Base-by-base conservation (phyloP, 208 protist genomes). In the Leishmania tropica region DNA sequence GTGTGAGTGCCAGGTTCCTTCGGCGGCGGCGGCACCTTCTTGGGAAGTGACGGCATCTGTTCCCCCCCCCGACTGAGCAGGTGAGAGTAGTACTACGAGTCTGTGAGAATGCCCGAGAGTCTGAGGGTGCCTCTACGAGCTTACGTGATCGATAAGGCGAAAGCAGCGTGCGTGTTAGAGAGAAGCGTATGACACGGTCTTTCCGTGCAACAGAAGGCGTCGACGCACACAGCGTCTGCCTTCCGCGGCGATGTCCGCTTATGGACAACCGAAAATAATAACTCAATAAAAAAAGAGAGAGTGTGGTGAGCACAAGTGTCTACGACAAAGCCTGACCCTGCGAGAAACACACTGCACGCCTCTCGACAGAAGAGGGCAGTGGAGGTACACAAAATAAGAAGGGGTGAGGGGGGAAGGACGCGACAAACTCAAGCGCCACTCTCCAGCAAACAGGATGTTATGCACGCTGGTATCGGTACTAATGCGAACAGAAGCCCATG, bases 1-100 rank as follows among this genome's bases (percentile, higher is more conserved):
- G 86, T 93, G 87, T 95, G 88, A 28, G 87, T 93, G 72, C 91
- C 90, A 28, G 90, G 91, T 76, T 89, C 83, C 64, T 83, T 83
- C 31, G 88, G 87, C 47, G 87, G 89, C 58, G 88, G 89, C 40
- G 82, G 85, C 58, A 91, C 76, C 17, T 78, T 75, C 70, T 83
- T 80, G 2, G 73, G 64, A 5, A 90, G 73, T 6, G 79, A 83
- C 47, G 87, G 71, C 81, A 84, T 83, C 8, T 78, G 45, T 60
- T 58, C 11, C 31, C 35, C 35, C 31, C 4, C 42, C 3, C 47
- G 28, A 53, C 15, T 19, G 45, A 53, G 45, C 70, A 54, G 45
- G 11, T n/a, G 70, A 28, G 70, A 0, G n/a, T 8, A 6, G 42
- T 31, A 17, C 37, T 54, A 53, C 70, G 21, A 45, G 4, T 21